Percentiles rank a stretch among this genome's conserved stretches.
Evolutionary conservation across 148 eudicot species (phyloP).

Genomic region (Tetragonia tetragonoides): DNA sequence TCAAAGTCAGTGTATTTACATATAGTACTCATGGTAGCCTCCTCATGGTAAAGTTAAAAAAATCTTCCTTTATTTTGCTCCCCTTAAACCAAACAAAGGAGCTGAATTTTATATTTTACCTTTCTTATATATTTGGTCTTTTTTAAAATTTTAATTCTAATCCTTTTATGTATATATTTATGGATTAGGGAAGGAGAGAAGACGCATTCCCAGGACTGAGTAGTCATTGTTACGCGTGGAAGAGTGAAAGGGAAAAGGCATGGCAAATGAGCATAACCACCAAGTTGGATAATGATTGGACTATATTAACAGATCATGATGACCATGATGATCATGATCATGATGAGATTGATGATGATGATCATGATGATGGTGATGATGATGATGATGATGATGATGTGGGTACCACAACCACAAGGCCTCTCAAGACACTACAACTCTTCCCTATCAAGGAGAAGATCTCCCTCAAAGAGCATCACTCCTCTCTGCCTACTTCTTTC

Average conservation of each 20-base stretch:
- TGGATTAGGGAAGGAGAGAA: conserved; percentile 15
- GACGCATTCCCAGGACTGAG: conserved; percentile 8
- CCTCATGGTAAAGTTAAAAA: no score
- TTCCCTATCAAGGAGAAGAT: conserved; percentile 60
- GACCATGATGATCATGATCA: not conserved
- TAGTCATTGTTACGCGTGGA: conserved; percentile 14
- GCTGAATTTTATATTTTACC: not conserved
- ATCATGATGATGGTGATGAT: not conserved
- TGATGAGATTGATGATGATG: not conserved
- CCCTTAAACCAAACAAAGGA: no score
- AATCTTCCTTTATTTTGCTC: no score
- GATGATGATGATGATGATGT: conserved; percentile 9
- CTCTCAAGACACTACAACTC: conserved; percentile 74
- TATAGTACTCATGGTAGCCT: no score
- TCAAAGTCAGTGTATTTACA: no score
- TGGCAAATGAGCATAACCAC: conserved; percentile 11
- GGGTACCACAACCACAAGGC: conserved; percentile 13
- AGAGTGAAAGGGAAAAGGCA: conserved; percentile 19
- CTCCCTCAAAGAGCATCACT: conserved; percentile 7
- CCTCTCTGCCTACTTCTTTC: not conserved
- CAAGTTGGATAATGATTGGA: conserved; percentile 19
- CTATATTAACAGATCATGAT: conserved; percentile 1
- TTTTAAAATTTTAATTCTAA: no score
- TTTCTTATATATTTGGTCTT: not conserved
- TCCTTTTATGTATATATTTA: not conserved